Evolutionary conservation across 176 grass and related monocot species (phyloP).

Genomic region (Elymus sibiricus): DNA sequence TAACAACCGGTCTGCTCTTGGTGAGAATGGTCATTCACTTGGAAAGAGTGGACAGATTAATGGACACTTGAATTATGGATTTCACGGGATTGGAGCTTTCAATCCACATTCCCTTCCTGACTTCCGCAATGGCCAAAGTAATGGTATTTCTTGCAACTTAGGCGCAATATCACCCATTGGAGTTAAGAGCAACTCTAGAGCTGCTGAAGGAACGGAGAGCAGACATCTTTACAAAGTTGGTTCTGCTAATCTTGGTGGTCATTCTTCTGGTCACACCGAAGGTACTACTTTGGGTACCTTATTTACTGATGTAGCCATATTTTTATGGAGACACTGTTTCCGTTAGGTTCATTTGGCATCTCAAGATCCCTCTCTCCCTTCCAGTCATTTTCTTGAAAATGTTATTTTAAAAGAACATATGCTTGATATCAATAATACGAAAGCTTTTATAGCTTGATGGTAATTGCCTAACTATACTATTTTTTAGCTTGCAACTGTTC

Average conservation of each 20-base stretch:
- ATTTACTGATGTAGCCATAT: slow-evolving; percentile 25
- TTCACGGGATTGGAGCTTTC: slow-evolving; percentile 47
- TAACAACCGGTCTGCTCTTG: slow-evolving; percentile 26
- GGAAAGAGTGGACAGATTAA: slow-evolving; percentile 48
- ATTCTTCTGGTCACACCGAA: slow-evolving; percentile 58
- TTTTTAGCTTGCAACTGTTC: not conserved
- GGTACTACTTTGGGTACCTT: slow-evolving; percentile 35
- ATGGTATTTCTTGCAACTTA: slow-evolving; percentile 49
- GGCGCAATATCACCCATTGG: slow-evolving; percentile 43
- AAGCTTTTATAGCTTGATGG: slow-evolving; percentile 43
- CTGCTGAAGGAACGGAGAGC: slow-evolving; percentile 45
- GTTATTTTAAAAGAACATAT: slow-evolving; percentile 43
- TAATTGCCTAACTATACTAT: slow-evolving; percentile 18
- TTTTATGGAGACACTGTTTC: not conserved
- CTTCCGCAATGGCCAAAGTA: slow-evolving; percentile 44
- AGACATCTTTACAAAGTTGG: slow-evolving; percentile 48
- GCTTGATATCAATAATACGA: slow-evolving; percentile 46
- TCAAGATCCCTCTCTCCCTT: not conserved
- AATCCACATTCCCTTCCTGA: slow-evolving; percentile 84
- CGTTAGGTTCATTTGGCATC: not conserved
- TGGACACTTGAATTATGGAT: slow-evolving; percentile 41
- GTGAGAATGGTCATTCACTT: slow-evolving; percentile 54
- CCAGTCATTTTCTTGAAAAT: slow-evolving; percentile 39
- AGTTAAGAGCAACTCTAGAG: slow-evolving; percentile 52
- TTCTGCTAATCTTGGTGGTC: slow-evolving; percentile 43